These are phyloP conservation scores for Psidium guajava DNA, from an alignment of 345 rosid species.

Conservation along the genomic window DNA sequence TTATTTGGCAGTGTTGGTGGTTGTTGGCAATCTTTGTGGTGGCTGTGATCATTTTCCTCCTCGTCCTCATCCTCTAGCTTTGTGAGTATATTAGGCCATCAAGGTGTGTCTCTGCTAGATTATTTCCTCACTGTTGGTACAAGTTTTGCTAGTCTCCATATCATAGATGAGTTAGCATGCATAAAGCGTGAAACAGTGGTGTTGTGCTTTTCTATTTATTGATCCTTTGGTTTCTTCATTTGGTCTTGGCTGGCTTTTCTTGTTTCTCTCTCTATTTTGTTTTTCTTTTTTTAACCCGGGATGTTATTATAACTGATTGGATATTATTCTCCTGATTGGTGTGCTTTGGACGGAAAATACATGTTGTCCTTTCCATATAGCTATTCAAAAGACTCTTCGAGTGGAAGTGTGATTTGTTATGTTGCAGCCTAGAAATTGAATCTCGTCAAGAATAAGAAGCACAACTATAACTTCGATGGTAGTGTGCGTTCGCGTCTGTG, in stretches of 20 bases:
- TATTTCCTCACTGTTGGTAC: neutral
- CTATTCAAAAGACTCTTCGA: neutral
- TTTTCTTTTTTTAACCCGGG: neutral
- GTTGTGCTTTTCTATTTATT: neutral
- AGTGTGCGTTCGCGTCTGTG: neutral
- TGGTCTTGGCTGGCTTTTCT: neutral
- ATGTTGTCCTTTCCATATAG: neutral
- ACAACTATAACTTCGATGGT: neutral
- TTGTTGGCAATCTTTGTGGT: constrained; percentile 32
- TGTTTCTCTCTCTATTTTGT: neutral
- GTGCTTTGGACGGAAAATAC: neutral
- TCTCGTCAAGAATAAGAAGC: neutral
- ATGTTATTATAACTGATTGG: neutral
- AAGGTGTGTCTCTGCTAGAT: neutral
- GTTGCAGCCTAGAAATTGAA: neutral
- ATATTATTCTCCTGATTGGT: neutral
- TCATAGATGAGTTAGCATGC: neutral
- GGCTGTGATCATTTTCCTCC: constrained; percentile 27
- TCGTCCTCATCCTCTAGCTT: constrained; percentile 30
- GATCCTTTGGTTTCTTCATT: neutral
- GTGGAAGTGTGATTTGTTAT: neutral
- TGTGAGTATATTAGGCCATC: neutral
- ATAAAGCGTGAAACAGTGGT: neutral
- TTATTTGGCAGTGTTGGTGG: constrained; percentile 69
- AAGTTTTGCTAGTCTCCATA: neutral